Base-by-base conservation (phyloP, 1,284 basidiomycete genomes). In the Trametes versicolor region DNA sequence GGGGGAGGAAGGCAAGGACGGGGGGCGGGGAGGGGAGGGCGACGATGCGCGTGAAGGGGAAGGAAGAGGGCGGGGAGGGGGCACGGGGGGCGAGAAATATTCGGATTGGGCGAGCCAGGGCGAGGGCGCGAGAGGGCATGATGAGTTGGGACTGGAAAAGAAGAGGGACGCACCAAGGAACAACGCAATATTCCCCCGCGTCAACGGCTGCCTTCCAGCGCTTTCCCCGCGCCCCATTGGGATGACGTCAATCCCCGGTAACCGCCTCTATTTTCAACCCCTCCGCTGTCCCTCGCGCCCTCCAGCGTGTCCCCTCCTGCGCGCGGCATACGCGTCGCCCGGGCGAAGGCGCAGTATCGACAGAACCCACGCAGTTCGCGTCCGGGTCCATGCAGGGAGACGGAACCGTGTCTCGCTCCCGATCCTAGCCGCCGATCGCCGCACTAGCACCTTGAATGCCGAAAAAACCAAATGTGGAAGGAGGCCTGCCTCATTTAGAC, bases 211-310 rank as follows among this genome's bases (percentile, higher is more conserved):
- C 21, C 17, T 62, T 51, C 54, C n/a, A 50, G 60, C 55, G 29
- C 34, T 56, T 62, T 56, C 60, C 47, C 29, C 47, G 47, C 47
- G n/a, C 50, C 50, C 9, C 25, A 12, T 25, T 47, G 9, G 32
- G 23, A 55, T 62, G 61, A 62, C 61, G 61, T 62, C 61, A 62
- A 39, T 54, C 57, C 61, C 61, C 61, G 54, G 61, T 52, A 50
- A 57, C 48, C 61, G 54, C 54, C 37, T 51, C 52, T 55, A 60
- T 60, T 53, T 47, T 61, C 45, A 13, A 41, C 37, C 34, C 1
- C 17, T 25, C 53, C n/a, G 10, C 53, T 8, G 12, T 19, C 27
- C 34, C 25, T 12, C 52, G n/a, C 49, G 21, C 23, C 19, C 36
- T 25, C 15, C 61, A 13, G 37, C 47, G 2, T 4, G 12, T 25